Evolutionary conservation across 345 rosid species (phyloP).

Genomic region (Capsella bursapastoris): DNA sequence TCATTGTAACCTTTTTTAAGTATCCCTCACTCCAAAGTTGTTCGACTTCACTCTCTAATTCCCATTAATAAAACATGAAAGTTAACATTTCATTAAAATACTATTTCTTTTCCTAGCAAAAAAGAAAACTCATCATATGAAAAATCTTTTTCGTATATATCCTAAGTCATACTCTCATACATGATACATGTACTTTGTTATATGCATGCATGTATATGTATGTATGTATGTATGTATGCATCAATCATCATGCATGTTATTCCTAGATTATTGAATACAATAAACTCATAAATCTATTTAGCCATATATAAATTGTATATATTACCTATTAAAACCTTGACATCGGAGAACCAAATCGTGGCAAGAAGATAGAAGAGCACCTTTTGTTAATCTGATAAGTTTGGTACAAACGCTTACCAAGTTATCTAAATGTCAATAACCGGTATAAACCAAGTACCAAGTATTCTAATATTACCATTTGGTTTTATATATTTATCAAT

Average conservation of each 20-base stretch:
- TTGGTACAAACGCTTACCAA: too few species aligned
- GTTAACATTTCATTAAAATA: background rate
- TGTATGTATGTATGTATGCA: background rate
- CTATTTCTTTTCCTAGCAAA: background rate
- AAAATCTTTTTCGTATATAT: background rate
- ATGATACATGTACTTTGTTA: background rate
- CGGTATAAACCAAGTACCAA: too few species aligned
- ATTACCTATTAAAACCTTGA: too few species aligned
- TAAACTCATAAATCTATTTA: background rate
- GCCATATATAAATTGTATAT: background rate
- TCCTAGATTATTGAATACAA: background rate
- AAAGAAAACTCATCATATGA: background rate
- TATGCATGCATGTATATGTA: background rate
- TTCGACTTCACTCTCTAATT: background rate
- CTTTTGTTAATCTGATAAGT: too few species aligned
- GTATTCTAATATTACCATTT: background rate
- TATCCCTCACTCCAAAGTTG: constrained; percentile 1
- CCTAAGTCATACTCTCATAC: background rate
- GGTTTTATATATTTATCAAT: background rate
- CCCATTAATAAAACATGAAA: background rate
- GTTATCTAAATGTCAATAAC: too few species aligned
- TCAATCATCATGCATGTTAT: background rate
- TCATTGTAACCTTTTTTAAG: constrained; percentile 15
- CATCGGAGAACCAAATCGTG: too few species aligned
- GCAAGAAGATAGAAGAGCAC: too few species aligned